Conservation (phyloP, 441 rosid genomes). For the Cnidoscolus chayamansa region DNA sequence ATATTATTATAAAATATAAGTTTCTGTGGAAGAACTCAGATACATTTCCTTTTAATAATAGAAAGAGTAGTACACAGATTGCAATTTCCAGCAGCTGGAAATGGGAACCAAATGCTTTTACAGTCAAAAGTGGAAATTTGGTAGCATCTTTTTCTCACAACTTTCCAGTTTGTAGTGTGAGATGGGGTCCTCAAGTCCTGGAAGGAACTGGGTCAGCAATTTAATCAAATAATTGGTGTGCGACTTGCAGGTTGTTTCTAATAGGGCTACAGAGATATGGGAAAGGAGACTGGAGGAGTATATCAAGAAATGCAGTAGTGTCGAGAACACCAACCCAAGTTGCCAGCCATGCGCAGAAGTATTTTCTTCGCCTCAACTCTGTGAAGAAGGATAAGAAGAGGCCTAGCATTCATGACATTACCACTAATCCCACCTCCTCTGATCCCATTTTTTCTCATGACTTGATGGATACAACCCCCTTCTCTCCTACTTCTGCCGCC, state of each 20-base stretch:
- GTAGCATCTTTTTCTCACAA: too few relatives aligned
- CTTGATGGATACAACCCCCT: background rate
- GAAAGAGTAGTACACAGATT: background rate
- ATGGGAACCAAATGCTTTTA: too few relatives aligned
- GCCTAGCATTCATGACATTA: slow-evolving; percentile 60
- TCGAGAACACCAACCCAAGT: slow-evolving; percentile 68
- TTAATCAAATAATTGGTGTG: background rate
- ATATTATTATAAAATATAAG: too few relatives aligned
- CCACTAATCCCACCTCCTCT: slow-evolving; percentile 10
- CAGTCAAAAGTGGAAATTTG: too few relatives aligned
- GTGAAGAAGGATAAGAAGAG: slow-evolving; percentile 52
- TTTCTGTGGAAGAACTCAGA: too few relatives aligned
- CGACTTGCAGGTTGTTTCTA: slow-evolving; percentile 44
- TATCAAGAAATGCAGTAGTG: slow-evolving; percentile 54
- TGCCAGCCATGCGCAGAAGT: slow-evolving; percentile 72
- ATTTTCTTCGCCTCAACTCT: slow-evolving; percentile 48
- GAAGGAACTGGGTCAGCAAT: too few relatives aligned
- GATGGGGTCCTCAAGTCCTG: too few relatives aligned
- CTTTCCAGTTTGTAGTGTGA: too few relatives aligned
- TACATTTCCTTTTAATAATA: too few relatives aligned
- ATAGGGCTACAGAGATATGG: slow-evolving; percentile 55
- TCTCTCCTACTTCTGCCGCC: background rate
- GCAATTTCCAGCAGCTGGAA: background rate
- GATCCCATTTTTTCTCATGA: slow-evolving; percentile 10
- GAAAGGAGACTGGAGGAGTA: slow-evolving; percentile 75